Evolutionary conservation across 2,329 filamentous ascomycete genomes (phyloP), one percentile per base, ranked within the genome.

Genomic region (Raffaelea arxii): DNA sequence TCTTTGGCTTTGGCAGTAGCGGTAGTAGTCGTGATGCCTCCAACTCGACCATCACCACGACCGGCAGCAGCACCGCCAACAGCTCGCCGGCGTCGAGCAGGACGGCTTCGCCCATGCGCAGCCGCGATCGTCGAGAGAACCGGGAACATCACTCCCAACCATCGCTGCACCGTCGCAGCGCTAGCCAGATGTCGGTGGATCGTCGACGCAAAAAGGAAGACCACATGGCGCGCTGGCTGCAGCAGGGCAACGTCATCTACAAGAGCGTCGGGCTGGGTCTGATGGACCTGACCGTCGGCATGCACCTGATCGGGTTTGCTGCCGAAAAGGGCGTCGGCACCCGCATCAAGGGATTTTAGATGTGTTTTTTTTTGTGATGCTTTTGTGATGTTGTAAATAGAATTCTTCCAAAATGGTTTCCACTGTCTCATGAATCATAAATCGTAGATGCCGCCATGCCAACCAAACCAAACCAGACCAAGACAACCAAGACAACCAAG

Each of bases 231-330:
- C 63, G 67, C 19, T 82, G 79, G 79, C 59, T 83, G 46, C 66
- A 72, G 47, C 68, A 69, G 3, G 80, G 80, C 0, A 84, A 80
- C 49, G 79, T 84, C 19, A 72, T 84, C 7, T 84, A 83, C 58
- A 84, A 84, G 67, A 78, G 76, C 50, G 80, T 84, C 0, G 80
- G 80, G 0, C 60, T 84, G 41, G 80, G 79, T 0, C 58, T 83
- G 43, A 83, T 84, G 79, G 80, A 84, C 55, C 60, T 84, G 21
- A 72, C 77, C 1, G 74, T 82, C 2, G 80, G 79, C 14, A 68
- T 70, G 54, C 72, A 80, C 46, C 51, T 84, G 41, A 59, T 84
- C 18, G 63, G 69, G 49, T 59, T 81, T 51, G 80, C 80, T 1
- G 66, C 66, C 37, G 64, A 70, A 44, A 79, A 71, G 59, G 66